Conservation (phyloP, 352 stramenopile genomes). For the Aphanomyces euteiches region DNA sequence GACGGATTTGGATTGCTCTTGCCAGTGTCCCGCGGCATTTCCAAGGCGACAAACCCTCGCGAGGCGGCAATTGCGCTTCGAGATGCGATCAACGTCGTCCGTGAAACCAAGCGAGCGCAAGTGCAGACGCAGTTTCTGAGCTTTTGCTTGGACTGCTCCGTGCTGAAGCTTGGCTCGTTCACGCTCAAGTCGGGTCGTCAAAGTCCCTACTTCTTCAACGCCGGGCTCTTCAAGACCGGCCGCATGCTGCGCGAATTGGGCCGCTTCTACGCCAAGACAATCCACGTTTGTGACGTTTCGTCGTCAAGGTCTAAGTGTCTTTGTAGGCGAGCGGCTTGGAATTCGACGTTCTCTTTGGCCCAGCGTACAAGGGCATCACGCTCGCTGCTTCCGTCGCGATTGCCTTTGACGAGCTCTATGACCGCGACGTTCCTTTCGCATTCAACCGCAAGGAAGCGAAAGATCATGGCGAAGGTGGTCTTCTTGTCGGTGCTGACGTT, state of each 20-base stretch:
- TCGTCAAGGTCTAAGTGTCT: conserved; percentile 6
- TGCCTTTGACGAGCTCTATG: conserved; percentile 88
- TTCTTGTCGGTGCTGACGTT: conserved; percentile 94
- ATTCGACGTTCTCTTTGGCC: conserved; percentile 99
- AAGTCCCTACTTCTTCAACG: conserved; percentile 99
- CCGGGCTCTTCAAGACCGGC: conserved; percentile 94
- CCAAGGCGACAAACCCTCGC: conserved; percentile 84
- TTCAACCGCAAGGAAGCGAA: conserved; percentile 99
- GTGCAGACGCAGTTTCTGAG: conserved; percentile 94
- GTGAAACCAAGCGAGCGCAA: conserved; percentile 47
- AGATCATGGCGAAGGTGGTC: conserved; percentile 97
- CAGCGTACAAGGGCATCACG: conserved; percentile 99
- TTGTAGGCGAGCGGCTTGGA: conserved; percentile 77
- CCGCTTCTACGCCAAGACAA: conserved; percentile 92
- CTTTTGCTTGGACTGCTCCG: conserved; percentile 92
- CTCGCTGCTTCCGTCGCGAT: conserved; percentile 93
- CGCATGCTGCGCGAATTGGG: conserved; percentile 89
- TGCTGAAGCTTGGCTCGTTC: conserved; percentile 98
- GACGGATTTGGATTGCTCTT: conserved; percentile 93
- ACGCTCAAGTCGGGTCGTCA: conserved; percentile 96
- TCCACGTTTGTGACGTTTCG: conserved; percentile 58
- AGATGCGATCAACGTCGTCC: conserved; percentile 92
- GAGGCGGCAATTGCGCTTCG: conserved; percentile 86
- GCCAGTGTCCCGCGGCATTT: conserved; percentile 96
- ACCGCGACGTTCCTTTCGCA: conserved; percentile 91